Evolutionary conservation across 139 green algal species (phyloP), one percentile per base, ranked within the genome.

Genomic region (Closterium sp.): DNA sequence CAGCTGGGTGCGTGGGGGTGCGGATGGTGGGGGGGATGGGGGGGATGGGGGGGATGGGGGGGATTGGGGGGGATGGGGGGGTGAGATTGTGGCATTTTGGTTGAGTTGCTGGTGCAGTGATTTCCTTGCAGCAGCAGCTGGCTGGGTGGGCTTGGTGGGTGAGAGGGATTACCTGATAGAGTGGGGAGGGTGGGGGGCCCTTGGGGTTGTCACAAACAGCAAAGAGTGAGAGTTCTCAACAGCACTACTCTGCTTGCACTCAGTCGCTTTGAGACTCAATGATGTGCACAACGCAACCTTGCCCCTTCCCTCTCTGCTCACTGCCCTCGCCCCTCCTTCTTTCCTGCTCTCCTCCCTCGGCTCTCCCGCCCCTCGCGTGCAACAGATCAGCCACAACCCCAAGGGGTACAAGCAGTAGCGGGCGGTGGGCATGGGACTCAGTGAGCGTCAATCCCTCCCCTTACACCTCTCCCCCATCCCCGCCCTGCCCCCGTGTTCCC

Each of bases 351-450:
- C 81, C 43, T 16, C 43, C n/a, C n/a, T n/a, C n/a, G n/a, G n/a
- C n/a, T n/a, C n/a, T n/a, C n/a, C 43, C 43, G 1, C 43, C 9
- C 43, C 12, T 12, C n/a, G 43, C 43, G 23, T 16, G 43, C 43
- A 43, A 33, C 88, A 94, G 91, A 95, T 95, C 88, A 94, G 90
- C 38, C 97, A 98, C 94, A 98, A 97, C 93, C 97, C 97, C 0
- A 93, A 96, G 91, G 95, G 92, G 28, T 98, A 97, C 94, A 97
- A 93, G 12, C 96, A 97, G 34, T 94, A 95, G 23, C 90, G 95
- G 0, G 96, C 98, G 5, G 92, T 94, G 92, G 97, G 96, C 7
- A 88, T 98, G 36, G 97, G 97, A 55, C 97, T 98, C 95, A 98
- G n/a, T 84, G 6, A 55, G 36, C 36, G 4, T 12, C 4, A 4